Base-by-base conservation (phyloP, 345 rosid species). In the Camelina hispida region DNA sequence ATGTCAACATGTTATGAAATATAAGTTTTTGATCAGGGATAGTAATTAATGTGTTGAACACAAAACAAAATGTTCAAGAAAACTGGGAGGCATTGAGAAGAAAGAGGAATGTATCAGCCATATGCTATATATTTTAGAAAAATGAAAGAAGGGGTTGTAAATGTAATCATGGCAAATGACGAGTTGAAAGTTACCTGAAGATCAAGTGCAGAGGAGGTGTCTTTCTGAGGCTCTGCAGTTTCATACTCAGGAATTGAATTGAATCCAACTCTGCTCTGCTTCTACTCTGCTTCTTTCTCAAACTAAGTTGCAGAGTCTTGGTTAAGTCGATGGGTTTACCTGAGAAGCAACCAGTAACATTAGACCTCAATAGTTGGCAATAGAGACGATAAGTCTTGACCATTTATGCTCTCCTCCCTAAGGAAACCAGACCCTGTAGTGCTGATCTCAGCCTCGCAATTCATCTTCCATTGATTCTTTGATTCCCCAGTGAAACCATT, bases 201-300 rank as follows among this genome's bases (percentile, higher is more conserved):
- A 73, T 80, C 79, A 78, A 83, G 84, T 32, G 46, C 75, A 20
- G 82, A 74, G 38, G 77, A 72, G 44, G 13, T 71, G 30, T 69
- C 81, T 57, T 79, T 79, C 59, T 15, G 80, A 53, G 81, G 70
- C 75, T 84, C 90, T 40, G 77, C 74, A 4, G 85, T 62, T 64
- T 84, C 93, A 63, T 83, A 72, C 83, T 94, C 98, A 0, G 97
- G 98, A 37, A 94, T 94, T 2, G 98, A 37, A 94, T 94, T 2
- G 93, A 75, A 69, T 83, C 95, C 76, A 94, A 78, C 37, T n/a
- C n/a, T n/a, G n/a, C n/a, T n/a, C n/a, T n/a, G n/a, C 80, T 88
- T 79, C 85, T 83, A 7, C 52, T 70, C 5, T 86, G 94, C 76
- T 88, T 94, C 86, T 85, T 91, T 51, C 81, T 84, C 57, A 62